A percentile compares a stretch with the other conserved stretches of the same genome.
These are phyloP conservation scores for Fusarium gaditjirri DNA, from an alignment of 2,329 filamentous ascomycete genomes.

Conservation along the genomic window DNA sequence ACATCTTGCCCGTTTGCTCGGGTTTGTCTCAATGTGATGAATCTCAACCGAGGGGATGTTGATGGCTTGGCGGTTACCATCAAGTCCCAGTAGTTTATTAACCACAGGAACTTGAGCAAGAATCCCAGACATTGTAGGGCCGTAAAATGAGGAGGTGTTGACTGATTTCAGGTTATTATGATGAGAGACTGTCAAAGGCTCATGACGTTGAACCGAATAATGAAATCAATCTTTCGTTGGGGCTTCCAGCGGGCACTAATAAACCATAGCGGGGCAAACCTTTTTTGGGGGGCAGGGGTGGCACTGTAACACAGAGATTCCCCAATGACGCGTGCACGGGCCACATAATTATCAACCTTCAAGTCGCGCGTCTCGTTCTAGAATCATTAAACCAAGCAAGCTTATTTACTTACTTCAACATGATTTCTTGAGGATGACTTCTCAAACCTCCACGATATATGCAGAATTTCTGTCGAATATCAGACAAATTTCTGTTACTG, in stretches of 20 bases:
- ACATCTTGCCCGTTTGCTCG: conserved; percentile 81
- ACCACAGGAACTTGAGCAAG: conserved; percentile 49
- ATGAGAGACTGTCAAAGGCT: conserved; percentile 23
- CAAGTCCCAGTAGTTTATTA: conserved; percentile 42
- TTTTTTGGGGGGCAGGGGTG: conserved; percentile 39
- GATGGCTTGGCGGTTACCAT: conserved; percentile 53
- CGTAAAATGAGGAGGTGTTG: conserved; percentile 1
- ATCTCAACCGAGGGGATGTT: conserved; percentile 75
- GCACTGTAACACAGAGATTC: neutral
- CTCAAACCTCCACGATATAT: conserved; percentile 58
- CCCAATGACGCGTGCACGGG: conserved; percentile 36
- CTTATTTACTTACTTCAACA: neutral
- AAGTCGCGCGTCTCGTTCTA: conserved; percentile 10
- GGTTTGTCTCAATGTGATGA: conserved; percentile 81
- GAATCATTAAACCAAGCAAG: neutral
- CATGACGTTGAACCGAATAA: conserved; percentile 38
- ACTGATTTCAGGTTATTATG: conserved; percentile 14
- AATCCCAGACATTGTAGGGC: conserved; percentile 48
- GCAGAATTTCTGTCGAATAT: conserved; percentile 74
- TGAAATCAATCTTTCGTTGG: conserved; percentile 41
- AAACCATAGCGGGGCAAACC: conserved; percentile 39
- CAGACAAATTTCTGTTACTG: conserved; percentile 69
- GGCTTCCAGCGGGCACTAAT: conserved; percentile 39
- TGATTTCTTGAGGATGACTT: conserved; percentile 23
- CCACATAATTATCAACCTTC: conserved; percentile 27